A percentile compares a stretch with the other conserved stretches of the same genome.
phyloP scores from a whole-genome alignment of 2,329 filamentous ascomycete genomes.

The Beauveria pseudobassiana region DNA sequence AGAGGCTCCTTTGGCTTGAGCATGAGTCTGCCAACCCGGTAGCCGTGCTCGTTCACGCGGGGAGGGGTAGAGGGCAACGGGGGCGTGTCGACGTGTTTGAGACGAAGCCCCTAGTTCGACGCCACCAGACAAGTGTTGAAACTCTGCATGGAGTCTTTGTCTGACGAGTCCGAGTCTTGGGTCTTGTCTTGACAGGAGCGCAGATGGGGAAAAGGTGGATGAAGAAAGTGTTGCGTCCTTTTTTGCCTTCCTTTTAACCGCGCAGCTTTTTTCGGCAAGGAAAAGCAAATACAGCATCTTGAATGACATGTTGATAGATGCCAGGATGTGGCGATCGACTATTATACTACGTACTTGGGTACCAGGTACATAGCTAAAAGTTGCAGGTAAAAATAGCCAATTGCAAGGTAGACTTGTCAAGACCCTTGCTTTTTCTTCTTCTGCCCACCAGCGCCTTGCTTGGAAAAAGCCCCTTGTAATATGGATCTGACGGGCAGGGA shows the following conservation, averaged over 20 bases:
- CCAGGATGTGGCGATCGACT: too few species aligned
- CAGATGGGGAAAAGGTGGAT: background rate
- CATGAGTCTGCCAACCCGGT: background rate
- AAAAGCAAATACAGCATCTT: too few species aligned
- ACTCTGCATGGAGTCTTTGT: background rate
- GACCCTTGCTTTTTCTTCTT: background rate
- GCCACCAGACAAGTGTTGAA: conserved; percentile 5
- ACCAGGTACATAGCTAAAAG: too few species aligned
- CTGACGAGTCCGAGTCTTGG: background rate
- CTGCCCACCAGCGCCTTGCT: background rate
- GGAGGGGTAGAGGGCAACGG: background rate
- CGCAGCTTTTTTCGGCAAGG: too few species aligned
- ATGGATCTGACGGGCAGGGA: conserved; percentile 4
- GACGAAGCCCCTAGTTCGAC: conserved; percentile 8
- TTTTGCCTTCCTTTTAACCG: too few species aligned
- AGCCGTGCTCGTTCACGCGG: background rate
- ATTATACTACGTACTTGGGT: too few species aligned
- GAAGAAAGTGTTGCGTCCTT: too few species aligned
- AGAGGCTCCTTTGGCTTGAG: background rate
- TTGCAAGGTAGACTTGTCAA: background rate
- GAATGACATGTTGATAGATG: too few species aligned
- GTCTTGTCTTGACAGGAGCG: background rate
- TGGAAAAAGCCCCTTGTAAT: background rate
- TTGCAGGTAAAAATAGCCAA: background rate
- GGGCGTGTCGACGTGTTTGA: conserved; percentile 7